Evolutionary conservation across 306 rosid species (phyloP), one percentile per base, ranked within the genome.

Genomic region (Albizia julibrissin): DNA sequence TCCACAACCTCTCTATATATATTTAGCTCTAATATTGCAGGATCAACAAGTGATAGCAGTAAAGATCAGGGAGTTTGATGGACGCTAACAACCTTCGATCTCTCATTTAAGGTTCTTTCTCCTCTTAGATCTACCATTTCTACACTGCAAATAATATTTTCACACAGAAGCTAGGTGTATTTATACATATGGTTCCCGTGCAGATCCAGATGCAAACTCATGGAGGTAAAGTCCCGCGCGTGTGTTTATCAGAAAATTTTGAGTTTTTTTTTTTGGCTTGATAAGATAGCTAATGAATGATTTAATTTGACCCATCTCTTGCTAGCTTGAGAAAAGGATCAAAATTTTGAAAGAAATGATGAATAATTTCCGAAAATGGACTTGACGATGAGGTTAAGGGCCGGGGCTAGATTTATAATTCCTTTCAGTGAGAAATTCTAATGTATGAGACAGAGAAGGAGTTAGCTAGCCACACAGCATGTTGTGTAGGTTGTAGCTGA

Each of bases 201-300:
- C 50, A 76, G 85, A 82, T 76, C 81, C 65, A 76, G 81, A 75
- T 76, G 46, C 64, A 79, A 79, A 22, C 24, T 27, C 34, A 54
- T 56, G 65, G 65, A 72, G 71, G 29, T 72, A 22, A 43, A 64
- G 56, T 81, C 22, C 22, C 59, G 15, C 52, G 4, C 4, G 52
- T 8, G 34, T 2, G 3, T 33, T 62, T 6, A 14, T 26, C 68
- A 10, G 37, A 27, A 61, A 62, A 4, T 10, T 27, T 62, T 26
- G 6, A 54, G n/a, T 0, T 19, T 6, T 10, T 12, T 12, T 61
- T 27, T 62, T 27, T 27, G 0, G 19, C 4, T 46, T 26, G 37
- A 1, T 12, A 62, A 27, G 37, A 27, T 13, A 4, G 27, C 68
- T 12, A 13, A 27, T 26, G 37, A 62, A 11, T 62, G 37, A 27